Base-by-base conservation (phyloP, 73 alveolate species). In the Blepharisma japonicum region DNA sequence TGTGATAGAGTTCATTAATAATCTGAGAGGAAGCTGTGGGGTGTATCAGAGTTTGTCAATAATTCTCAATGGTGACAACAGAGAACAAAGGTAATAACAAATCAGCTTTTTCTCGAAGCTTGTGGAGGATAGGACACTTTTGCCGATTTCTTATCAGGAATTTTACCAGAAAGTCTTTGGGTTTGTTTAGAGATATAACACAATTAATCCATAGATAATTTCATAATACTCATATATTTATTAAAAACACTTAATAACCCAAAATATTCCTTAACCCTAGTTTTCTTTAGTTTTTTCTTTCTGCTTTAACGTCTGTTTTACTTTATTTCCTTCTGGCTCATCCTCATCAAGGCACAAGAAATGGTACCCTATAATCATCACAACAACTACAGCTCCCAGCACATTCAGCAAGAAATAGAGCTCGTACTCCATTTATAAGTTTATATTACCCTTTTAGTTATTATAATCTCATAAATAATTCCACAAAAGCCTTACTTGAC, bases 51-150 rank as follows among this genome's bases (percentile, higher is more conserved):
- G 23, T 25, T 39, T 61, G 39, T 1, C 23, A 5, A 39, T 61
- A 9, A 61, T 61, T n/a, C 14, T 61, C 48, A 61, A 39, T 61
- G 74, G 74, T 1, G 74, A 61, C 5, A 61, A 2, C 11, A 14
- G 74, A 61, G 74, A 61, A 61, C 74, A 61, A 25, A n/a, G 11
- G 74, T 61, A 61, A 61, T 0, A 18, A 18, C 0, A 20, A 61
- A 14, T 20, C 47, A 61, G 74, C 18, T 61, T 61, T 25, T 61
- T 61, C 23, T 8, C 47, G 14, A 61, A 61, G 23, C 74, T 61
- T 14, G 74, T 61, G 14, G 74, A 61, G 5, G 74, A 61, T 61
- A 14, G n/a, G 18, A 61, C 74, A 9, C 14, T 25, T 18, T n/a
- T 61, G 18, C 14, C 14, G 74, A n/a, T 25, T 11, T 14, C 74